These are phyloP conservation scores for Aspergillus incahuasiensis DNA, from an alignment of 495 filamentous ascomycete species.

Conservation along the genomic window DNA sequence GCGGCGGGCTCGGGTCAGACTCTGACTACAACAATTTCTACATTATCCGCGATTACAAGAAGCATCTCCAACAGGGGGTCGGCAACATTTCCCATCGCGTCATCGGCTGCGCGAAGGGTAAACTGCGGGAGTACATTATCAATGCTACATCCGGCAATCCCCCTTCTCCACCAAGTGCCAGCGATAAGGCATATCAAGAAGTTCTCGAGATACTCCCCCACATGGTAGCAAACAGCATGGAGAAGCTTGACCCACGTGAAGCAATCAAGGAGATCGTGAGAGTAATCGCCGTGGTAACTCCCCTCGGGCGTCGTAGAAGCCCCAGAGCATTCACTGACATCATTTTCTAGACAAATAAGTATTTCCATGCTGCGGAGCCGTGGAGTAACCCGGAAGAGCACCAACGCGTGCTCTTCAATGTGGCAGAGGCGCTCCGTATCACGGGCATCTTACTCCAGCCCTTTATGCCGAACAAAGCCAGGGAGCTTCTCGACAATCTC, in stretches of 20 bases:
- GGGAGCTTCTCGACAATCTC: conserved; percentile 68
- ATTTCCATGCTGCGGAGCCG: conserved; percentile 55
- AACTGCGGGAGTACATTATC: conserved; percentile 51
- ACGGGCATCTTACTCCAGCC: conserved; percentile 82
- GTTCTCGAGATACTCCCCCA: conserved; percentile 32
- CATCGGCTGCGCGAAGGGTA: conserved; percentile 62
- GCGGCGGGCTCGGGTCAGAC: conserved; percentile 71
- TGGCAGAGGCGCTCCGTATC: conserved; percentile 75
- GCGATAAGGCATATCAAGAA: conserved; percentile 30
- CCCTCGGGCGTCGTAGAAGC: background rate
- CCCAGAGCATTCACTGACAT: background rate
- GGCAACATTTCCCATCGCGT: conserved; percentile 76
- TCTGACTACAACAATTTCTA: conserved; percentile 75
- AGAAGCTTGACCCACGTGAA: conserved; percentile 54
- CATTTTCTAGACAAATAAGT: conserved; percentile 60
- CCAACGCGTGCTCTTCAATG: conserved; percentile 58
- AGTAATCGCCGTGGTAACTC: conserved; percentile 49
- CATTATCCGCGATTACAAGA: conserved; percentile 75
- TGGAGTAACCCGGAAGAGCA: conserved; percentile 48
- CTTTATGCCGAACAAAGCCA: conserved; percentile 79
- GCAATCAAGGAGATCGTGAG: conserved; percentile 66
- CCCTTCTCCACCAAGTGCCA: conserved; percentile 20
- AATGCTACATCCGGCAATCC: conserved; percentile 31
- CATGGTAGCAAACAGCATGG: conserved; percentile 54
- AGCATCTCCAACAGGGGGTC: conserved; percentile 63